Percentiles rank a stretch among this genome's conserved stretches.
These are phyloP conservation scores for Geotrichum bryndzae DNA, from an alignment of 1,139 yeast species.

Conservation along the genomic window DNA sequence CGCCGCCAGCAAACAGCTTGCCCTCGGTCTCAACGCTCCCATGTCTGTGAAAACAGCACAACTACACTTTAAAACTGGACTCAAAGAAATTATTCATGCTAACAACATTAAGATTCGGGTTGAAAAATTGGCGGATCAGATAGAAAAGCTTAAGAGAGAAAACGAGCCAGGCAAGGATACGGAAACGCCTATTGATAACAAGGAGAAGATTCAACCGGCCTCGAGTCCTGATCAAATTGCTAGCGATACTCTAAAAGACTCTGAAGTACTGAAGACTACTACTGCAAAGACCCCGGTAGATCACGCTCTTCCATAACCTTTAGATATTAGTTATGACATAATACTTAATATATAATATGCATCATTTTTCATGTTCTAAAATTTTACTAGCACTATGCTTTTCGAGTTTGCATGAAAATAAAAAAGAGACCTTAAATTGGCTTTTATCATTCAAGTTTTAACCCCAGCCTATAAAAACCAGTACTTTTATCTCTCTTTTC, in stretches of 20 bases:
- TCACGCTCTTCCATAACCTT: not conserved
- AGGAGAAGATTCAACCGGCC: not conserved
- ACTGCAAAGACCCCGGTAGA: not conserved
- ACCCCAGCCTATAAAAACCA: no score
- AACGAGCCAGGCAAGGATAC: not conserved
- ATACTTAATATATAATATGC: not conserved
- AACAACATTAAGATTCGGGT: not conserved
- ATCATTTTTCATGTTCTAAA: not conserved
- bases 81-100: slow-evolving; percentile 3
- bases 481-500: no score
- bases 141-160: not conserved
- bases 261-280: not conserved
- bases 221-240: not conserved
- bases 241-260: not conserved
- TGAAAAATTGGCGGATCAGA: not conserved
- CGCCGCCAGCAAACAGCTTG: not conserved
- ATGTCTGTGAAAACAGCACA: slow-evolving; percentile 11
- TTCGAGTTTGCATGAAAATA: no score
- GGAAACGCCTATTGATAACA: not conserved
- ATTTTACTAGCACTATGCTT: not conserved
- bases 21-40: slow-evolving; percentile 8
- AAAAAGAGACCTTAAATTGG: no score
- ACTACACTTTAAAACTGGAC: slow-evolving; percentile 5
- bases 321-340: no score
- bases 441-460: no score